These are phyloP conservation scores for Mucor irregularis DNA, from an alignment of 371 early-diverging fungal species.

Conservation along the genomic window DNA sequence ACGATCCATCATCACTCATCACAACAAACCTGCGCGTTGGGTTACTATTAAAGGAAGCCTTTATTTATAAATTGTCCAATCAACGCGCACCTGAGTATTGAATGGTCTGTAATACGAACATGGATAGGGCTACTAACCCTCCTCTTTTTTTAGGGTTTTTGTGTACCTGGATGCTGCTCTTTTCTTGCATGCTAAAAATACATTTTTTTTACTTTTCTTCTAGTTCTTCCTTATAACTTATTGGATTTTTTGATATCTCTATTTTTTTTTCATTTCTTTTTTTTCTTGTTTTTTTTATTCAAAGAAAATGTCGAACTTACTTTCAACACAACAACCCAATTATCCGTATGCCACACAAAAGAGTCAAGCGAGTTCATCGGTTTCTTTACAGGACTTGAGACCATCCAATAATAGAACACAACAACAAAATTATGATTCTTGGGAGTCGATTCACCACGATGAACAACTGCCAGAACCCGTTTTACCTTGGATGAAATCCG, in stretches of 20 bases:
- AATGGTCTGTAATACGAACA: not conserved
- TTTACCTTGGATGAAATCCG: slow-evolving; percentile 50
- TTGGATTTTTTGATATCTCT: not conserved
- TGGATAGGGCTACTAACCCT: not conserved
- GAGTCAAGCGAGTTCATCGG: slow-evolving; percentile 18
- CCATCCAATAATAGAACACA: not conserved
- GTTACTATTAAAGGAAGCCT: too few relatives aligned
- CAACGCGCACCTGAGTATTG: too few relatives aligned
- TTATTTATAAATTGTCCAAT: too few relatives aligned
- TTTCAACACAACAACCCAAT: not conserved
- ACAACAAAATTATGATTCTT: slow-evolving; percentile 2
- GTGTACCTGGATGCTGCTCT: too few relatives aligned
- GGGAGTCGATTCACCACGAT: slow-evolving; percentile 4
- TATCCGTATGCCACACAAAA: slow-evolving; percentile 4
- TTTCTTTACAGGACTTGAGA: slow-evolving; percentile 6
- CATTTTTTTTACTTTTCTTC: not conserved
- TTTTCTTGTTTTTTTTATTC: not conserved
- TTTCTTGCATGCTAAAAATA: slow-evolving; percentile 3
- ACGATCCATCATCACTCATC: too few relatives aligned
- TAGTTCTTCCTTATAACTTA: too few relatives aligned
- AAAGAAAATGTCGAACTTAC: not conserved
- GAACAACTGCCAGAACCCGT: slow-evolving; percentile 40
- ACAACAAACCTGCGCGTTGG: too few relatives aligned
- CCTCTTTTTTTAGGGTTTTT: slow-evolving; percentile 1
- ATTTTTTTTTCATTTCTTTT: not conserved